phyloP scores from a whole-genome alignment of 306 rosid genomes.

The Trifolium repens region DNA sequence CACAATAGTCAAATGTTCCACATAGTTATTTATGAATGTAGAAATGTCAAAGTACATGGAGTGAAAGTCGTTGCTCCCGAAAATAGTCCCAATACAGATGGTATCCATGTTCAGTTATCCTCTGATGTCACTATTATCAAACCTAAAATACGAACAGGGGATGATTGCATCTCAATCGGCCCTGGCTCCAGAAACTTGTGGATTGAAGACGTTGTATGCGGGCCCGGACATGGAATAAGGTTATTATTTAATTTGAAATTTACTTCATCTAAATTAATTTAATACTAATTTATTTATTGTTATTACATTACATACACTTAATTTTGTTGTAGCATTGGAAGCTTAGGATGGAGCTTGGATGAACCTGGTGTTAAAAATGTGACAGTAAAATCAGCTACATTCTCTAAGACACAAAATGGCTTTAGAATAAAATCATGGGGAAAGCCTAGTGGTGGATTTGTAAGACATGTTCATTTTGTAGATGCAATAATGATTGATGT shows the following conservation, averaged over 20 bases:
- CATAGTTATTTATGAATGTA: constrained; percentile 47
- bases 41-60: constrained; percentile 48
- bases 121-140: constrained; percentile 41
- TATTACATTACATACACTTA: background rate
- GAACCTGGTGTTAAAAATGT: constrained; percentile 69
- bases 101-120: constrained; percentile 68
- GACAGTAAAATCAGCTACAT: constrained; percentile 47
- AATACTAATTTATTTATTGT: background rate
- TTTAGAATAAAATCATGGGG: constrained; percentile 74
- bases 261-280: background rate
- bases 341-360: constrained; percentile 49
- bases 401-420: constrained; percentile 55
- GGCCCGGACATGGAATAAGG: constrained; percentile 82
- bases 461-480: constrained; percentile 43
- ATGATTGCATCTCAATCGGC: constrained; percentile 67
- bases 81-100: constrained; percentile 70
- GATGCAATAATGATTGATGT: constrained; percentile 52
- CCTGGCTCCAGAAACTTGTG: constrained; percentile 61
- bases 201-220: constrained; percentile 59
- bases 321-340: constrained; percentile 64
- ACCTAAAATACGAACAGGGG: constrained; percentile 60
- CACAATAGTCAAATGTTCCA: constrained; percentile 62
- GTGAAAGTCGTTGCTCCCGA: constrained; percentile 44
- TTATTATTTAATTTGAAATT: constrained; percentile 3
- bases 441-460: constrained; percentile 59